A percentile compares a stretch with the other conserved stretches of the same genome.
phyloP scores from a whole-genome alignment of 768 basidiomycete genomes.

The Dentipellis fragilis region DNA sequence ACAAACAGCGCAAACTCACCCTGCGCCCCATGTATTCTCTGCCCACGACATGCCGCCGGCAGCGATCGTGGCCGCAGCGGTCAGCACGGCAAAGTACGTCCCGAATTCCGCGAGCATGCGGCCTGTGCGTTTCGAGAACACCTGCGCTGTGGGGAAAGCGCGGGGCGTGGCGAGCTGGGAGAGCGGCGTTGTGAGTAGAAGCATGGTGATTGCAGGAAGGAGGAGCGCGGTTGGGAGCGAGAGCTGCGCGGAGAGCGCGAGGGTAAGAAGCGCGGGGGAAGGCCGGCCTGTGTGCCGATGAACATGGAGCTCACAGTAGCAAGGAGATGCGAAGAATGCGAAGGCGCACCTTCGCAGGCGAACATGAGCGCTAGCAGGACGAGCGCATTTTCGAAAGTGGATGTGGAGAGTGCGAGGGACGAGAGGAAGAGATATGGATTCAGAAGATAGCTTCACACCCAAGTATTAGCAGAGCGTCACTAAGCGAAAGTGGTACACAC shows the following conservation, averaged over 20 bases:
- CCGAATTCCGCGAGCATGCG: constrained; percentile 40
- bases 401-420: constrained; percentile 72
- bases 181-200: constrained; percentile 50
- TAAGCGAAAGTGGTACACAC: not conserved
- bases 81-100: constrained; percentile 38
- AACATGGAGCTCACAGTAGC: not conserved
- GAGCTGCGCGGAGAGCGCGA: constrained; percentile 65
- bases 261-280: constrained; percentile 47
- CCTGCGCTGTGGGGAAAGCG: constrained; percentile 14
- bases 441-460: constrained; percentile 57
- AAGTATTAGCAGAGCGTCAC: not conserved
- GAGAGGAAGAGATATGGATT: constrained; percentile 86
- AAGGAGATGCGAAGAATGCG: not conserved
- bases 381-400: constrained; percentile 71
- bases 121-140: constrained; percentile 5
- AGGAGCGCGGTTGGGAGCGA: constrained; percentile 65
- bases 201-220: constrained; percentile 56
- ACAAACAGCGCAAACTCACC: constrained; percentile 34
- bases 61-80: constrained; percentile 41
- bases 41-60: constrained; percentile 63
- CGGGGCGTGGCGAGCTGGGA: constrained; percentile 60
- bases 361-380: constrained; percentile 58
- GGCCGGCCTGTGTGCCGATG: constrained; percentile 35
- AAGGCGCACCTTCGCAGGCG: constrained; percentile 49
- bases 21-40: constrained; percentile 75